These are phyloP conservation scores for Claviceps citrina DNA, from an alignment of 2,329 filamentous ascomycete genomes.

Conservation along the genomic window DNA sequence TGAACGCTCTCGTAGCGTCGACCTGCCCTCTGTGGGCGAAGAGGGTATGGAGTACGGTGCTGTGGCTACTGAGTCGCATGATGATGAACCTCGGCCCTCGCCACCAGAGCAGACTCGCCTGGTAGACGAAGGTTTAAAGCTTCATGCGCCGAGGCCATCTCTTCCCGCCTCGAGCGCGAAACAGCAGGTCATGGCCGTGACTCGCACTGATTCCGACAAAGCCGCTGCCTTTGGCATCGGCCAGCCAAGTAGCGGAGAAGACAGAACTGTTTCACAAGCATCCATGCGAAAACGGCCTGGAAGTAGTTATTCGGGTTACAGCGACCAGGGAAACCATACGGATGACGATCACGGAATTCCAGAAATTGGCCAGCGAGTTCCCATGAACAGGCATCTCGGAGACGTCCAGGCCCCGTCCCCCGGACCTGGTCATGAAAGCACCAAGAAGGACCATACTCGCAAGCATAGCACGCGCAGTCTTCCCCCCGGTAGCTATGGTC, in stretches of 20 bases:
- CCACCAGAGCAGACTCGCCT: slow-evolving; percentile 61
- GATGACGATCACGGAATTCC: slow-evolving; percentile 80
- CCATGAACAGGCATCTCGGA: slow-evolving; percentile 82
- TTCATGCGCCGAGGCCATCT: slow-evolving; percentile 80
- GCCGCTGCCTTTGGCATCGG: slow-evolving; percentile 77
- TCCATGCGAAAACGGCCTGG: slow-evolving; percentile 50
- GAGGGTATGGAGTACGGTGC: slow-evolving; percentile 79
- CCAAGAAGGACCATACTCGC: slow-evolving; percentile 46
- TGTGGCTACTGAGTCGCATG: slow-evolving; percentile 27
- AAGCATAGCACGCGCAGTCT: slow-evolving; percentile 55
- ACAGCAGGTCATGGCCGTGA: slow-evolving; percentile 68
- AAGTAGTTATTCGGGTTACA: slow-evolving; percentile 39
- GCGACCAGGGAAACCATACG: slow-evolving; percentile 31
- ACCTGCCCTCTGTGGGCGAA: slow-evolving; percentile 71
- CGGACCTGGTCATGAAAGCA: slow-evolving; percentile 33
- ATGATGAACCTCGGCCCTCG: slow-evolving; percentile 19
- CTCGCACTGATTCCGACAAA: slow-evolving; percentile 77
- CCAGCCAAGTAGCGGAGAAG: slow-evolving; percentile 43
- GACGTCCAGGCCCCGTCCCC: slow-evolving; percentile 94
- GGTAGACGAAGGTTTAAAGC: slow-evolving; percentile 64
- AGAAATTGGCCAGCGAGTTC: slow-evolving; percentile 81
- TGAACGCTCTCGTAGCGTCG: slow-evolving; percentile 58
- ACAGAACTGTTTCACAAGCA: slow-evolving; percentile 26
- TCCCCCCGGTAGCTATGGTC: slow-evolving; percentile 81
- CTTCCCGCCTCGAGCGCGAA: slow-evolving; percentile 69